Evolutionary conservation across 1,284 basidiomycete species (phyloP).

Genomic region (Austroboletus olivaceoglutinosus): DNA sequence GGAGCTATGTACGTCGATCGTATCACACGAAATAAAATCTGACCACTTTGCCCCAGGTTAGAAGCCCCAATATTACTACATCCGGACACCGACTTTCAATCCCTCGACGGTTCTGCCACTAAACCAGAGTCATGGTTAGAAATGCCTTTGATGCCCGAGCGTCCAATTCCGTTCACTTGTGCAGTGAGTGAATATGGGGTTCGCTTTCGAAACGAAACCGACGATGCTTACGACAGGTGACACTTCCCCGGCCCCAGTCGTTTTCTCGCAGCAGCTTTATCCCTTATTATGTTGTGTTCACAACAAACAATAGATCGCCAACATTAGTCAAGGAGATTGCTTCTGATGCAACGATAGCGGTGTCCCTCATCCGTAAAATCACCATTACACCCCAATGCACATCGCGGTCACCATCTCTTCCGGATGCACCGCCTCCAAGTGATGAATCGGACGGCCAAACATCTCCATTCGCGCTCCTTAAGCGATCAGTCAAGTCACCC

Average conservation of each 20-base stretch:
- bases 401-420: constrained; percentile 40
- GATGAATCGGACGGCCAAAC: constrained; percentile 45
- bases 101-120: constrained; percentile 46
- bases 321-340: constrained; percentile 60
- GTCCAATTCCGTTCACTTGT: constrained; percentile 60
- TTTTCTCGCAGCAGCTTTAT: constrained; percentile 59
- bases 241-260: constrained; percentile 55
- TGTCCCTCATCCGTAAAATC: constrained; percentile 59
- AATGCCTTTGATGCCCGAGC: constrained; percentile 60
- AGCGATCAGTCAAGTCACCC: constrained; percentile 40
- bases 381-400: constrained; percentile 42
- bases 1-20: constrained; percentile 45
- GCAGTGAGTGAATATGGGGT: constrained; percentile 42
- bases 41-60: constrained; percentile 40
- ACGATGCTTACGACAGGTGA: constrained; percentile 43
- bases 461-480: constrained; percentile 37
- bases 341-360: constrained; percentile 62
- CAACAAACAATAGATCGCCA: constrained; percentile 54
- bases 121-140: constrained; percentile 61
- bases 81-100: constrained; percentile 59
- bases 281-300: constrained; percentile 69
- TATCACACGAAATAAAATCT: background rate
- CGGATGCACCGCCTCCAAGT: constrained; percentile 46
- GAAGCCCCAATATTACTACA: constrained; percentile 62
- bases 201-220: background rate